These are phyloP conservation scores for Suillus spraguei DNA, from an alignment of 768 basidiomycete genomes.

Conservation along the genomic window DNA sequence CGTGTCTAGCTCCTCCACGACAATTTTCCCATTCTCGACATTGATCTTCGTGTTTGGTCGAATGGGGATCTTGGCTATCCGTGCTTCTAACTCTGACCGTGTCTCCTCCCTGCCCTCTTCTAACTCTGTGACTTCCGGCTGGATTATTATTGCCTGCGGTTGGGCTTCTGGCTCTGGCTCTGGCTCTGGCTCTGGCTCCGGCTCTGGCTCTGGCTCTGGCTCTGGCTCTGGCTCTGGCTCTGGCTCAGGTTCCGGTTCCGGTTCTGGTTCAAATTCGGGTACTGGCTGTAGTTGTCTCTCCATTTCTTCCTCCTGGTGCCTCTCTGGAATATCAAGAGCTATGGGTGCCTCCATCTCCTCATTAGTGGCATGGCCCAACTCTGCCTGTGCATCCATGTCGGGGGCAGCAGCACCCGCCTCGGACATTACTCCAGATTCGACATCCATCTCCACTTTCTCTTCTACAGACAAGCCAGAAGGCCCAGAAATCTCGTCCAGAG, in stretches of 20 bases:
- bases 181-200: no score
- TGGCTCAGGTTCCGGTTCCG: conserved; percentile 4
- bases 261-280: background rate
- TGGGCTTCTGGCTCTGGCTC: conserved; percentile 3
- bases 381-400: background rate
- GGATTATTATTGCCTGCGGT: background rate
- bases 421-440: background rate
- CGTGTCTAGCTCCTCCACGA: conserved; percentile 75
- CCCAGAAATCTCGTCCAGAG: conserved; percentile 28
- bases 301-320: background rate
- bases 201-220: no score
- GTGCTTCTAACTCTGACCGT: conserved; percentile 26
- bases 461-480: conserved; percentile 26
- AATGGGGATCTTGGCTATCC: conserved; percentile 28
- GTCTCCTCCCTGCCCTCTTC: conserved; percentile 14
- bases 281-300: background rate
- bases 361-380: background rate
- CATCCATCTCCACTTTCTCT: conserved; percentile 20
- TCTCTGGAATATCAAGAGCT: conserved; percentile 17
- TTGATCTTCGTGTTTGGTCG: conserved; percentile 34
- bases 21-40: conserved; percentile 49
- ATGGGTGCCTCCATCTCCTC: conserved; percentile 12
- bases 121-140: background rate
- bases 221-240: conserved; percentile 8
- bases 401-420: background rate